These are phyloP conservation scores for Stagonosporopsis rhizophila DNA, from an alignment of 2,329 filamentous ascomycete genomes.

Conservation along the genomic window DNA sequence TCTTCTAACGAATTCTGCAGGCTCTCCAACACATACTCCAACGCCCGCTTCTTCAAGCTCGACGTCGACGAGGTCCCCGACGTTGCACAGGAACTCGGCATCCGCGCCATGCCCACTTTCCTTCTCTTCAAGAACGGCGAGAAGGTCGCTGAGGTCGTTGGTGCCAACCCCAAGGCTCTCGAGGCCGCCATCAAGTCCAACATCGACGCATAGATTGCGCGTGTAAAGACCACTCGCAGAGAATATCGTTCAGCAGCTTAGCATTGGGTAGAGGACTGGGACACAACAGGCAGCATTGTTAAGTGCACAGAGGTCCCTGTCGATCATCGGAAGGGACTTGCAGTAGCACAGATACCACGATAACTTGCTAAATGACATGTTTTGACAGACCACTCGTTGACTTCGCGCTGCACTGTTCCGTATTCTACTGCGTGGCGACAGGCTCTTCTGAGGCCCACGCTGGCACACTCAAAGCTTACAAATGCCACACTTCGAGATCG, in stretches of 20 bases:
- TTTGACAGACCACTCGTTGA: slow-evolving; percentile 1
- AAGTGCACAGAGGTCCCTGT: slow-evolving; percentile 8
- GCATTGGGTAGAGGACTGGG: slow-evolving; percentile 15
- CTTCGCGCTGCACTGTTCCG: background rate
- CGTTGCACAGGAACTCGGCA: slow-evolving; percentile 76
- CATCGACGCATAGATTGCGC: slow-evolving; percentile 30
- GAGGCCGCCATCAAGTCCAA: slow-evolving; percentile 58
- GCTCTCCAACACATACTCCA: slow-evolving; percentile 65
- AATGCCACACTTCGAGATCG: slow-evolving; percentile 13
- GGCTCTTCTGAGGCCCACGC: background rate
- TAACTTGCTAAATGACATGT: slow-evolving; percentile 27
- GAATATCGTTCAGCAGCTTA: slow-evolving; percentile 18
- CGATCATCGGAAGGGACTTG: slow-evolving; percentile 3
- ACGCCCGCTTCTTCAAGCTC: slow-evolving; percentile 82
- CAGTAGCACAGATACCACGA: slow-evolving; percentile 26
- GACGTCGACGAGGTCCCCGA: slow-evolving; percentile 85
- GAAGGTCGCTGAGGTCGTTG: slow-evolving; percentile 76
- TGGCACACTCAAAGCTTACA: slow-evolving; percentile 12
- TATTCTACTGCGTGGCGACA: background rate
- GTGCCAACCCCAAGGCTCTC: slow-evolving; percentile 78
- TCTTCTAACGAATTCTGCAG: slow-evolving; percentile 49
- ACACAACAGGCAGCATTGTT: slow-evolving; percentile 14
- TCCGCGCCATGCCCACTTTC: slow-evolving; percentile 95
- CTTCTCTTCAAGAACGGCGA: slow-evolving; percentile 80
- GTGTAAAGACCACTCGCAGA: background rate